Conservation (phyloP, 2,329 filamentous ascomycete species). For the Trichoderma sp. region DNA sequence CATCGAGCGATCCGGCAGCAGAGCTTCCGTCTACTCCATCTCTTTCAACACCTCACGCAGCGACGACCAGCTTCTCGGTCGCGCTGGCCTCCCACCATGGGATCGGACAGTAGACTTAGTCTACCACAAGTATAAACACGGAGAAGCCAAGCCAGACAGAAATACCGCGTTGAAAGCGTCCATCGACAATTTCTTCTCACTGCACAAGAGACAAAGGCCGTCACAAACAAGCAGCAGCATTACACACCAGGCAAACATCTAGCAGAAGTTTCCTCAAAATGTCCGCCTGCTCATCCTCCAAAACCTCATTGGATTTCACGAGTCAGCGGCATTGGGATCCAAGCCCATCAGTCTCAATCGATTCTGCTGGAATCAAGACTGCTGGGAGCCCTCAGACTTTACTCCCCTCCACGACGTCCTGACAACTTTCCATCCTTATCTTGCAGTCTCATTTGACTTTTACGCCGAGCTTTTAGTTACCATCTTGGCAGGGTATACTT, state of each 20-base stretch:
- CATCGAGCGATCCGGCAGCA: slow-evolving; percentile 18
- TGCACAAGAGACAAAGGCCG: slow-evolving; percentile 28
- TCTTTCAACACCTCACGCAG: not conserved
- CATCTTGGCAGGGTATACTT: slow-evolving; percentile 41
- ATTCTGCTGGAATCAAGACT: slow-evolving; percentile 35
- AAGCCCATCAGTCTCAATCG: slow-evolving; percentile 41
- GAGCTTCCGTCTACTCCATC: slow-evolving; percentile 1
- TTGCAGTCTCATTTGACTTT: slow-evolving; percentile 42
- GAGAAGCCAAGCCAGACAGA: slow-evolving; percentile 2
- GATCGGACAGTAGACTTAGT: slow-evolving; percentile 44
- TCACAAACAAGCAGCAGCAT: slow-evolving; percentile 26
- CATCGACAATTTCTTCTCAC: slow-evolving; percentile 34
- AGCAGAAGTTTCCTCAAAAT: slow-evolving; percentile 22
- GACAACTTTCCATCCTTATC: slow-evolving; percentile 34
- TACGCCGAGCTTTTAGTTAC: slow-evolving; percentile 44
- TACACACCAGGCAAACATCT: not conserved
- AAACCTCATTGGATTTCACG: slow-evolving; percentile 32
- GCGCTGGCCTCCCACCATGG: slow-evolving; percentile 39
- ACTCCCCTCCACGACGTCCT: slow-evolving; percentile 38
- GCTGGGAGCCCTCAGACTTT: slow-evolving; percentile 45
- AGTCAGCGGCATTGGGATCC: not conserved
- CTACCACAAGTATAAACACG: slow-evolving; percentile 36
- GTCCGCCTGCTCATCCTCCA: slow-evolving; percentile 38
- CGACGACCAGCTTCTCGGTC: slow-evolving; percentile 1
- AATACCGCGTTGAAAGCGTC: slow-evolving; percentile 31